Percentiles rank a stretch among this genome's conserved stretches.
phyloP scores from a whole-genome alignment of 2,329 filamentous ascomycete species.

The Fusarium pseudoanthophilum region DNA sequence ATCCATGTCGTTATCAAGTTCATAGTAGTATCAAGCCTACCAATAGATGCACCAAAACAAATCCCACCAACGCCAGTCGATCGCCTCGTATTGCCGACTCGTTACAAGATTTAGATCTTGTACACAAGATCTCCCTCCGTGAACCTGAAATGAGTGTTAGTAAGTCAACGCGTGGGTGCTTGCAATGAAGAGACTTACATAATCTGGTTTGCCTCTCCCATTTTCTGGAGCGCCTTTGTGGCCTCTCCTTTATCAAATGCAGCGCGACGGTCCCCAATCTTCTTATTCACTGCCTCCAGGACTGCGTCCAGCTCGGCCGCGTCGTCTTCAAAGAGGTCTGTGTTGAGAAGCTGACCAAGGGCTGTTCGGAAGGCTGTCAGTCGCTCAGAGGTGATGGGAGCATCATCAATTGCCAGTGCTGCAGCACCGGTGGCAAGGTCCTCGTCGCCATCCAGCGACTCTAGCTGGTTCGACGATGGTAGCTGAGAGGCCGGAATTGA shows the following conservation, averaged over 20 bases:
- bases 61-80: conserved; percentile 16
- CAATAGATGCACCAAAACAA: conserved; percentile 1
- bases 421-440: conserved; percentile 55
- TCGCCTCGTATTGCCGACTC: not conserved
- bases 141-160: conserved; percentile 56
- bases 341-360: conserved; percentile 84
- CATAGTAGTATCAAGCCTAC: not conserved
- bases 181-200: conserved; percentile 73
- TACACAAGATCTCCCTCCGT: conserved; percentile 74
- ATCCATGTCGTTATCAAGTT: conserved; percentile 11
- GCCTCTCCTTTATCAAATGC: conserved; percentile 79
- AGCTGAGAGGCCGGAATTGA: conserved; percentile 81
- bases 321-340: conserved; percentile 87
- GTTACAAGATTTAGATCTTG: conserved; percentile 65
- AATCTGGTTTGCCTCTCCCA: conserved; percentile 88
- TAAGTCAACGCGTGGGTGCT: not conserved
- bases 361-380: conserved; percentile 80
- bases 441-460: conserved; percentile 57
- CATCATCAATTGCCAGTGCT: conserved; percentile 54
- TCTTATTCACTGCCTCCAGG: conserved; percentile 81
- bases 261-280: conserved; percentile 66
- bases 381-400: conserved; percentile 69
- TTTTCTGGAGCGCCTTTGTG: conserved; percentile 77
- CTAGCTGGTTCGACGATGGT: conserved; percentile 56
- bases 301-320: conserved; percentile 80